phyloP scores from a whole-genome alignment of 441 rosid species.

The Biscutella auriculata region DNA sequence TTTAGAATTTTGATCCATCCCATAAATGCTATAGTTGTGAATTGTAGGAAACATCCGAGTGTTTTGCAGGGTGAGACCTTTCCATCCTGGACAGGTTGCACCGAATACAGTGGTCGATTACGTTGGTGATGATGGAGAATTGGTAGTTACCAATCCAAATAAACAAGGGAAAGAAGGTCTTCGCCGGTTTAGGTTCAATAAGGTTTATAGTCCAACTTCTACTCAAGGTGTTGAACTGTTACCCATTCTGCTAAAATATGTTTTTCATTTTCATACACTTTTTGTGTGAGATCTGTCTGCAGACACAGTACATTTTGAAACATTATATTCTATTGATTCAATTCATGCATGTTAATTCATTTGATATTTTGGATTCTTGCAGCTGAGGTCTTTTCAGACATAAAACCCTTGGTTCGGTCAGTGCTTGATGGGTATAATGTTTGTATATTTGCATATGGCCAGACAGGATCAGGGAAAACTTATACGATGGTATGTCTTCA shows the following conservation, averaged over 20 bases:
- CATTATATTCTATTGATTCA: neutral
- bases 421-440: slow-evolving; percentile 60
- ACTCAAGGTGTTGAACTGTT: slow-evolving; percentile 59
- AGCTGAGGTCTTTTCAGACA: slow-evolving; percentile 51
- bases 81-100: slow-evolving; percentile 46
- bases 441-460: slow-evolving; percentile 68
- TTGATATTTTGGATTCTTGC: slow-evolving; percentile 21
- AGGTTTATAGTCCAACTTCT: slow-evolving; percentile 53
- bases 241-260: neutral
- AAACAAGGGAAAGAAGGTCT: slow-evolving; percentile 73
- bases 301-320: neutral
- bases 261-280: neutral
- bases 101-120: slow-evolving; percentile 41
- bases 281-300: neutral
- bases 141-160: slow-evolving; percentile 53
- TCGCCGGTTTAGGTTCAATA: slow-evolving; percentile 57
- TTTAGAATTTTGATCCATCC: neutral
- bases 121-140: slow-evolving; percentile 61
- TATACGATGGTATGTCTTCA: slow-evolving; percentile 40
- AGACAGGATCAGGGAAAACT: slow-evolving; percentile 73
- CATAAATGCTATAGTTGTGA: neutral
- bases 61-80: slow-evolving; percentile 74
- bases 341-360: neutral
- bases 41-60: slow-evolving; percentile 80
- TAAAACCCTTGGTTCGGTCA: slow-evolving; percentile 45